Base-by-base conservation (phyloP, 1,284 basidiomycete species). In the Ceratobasidium sp. region DNA sequence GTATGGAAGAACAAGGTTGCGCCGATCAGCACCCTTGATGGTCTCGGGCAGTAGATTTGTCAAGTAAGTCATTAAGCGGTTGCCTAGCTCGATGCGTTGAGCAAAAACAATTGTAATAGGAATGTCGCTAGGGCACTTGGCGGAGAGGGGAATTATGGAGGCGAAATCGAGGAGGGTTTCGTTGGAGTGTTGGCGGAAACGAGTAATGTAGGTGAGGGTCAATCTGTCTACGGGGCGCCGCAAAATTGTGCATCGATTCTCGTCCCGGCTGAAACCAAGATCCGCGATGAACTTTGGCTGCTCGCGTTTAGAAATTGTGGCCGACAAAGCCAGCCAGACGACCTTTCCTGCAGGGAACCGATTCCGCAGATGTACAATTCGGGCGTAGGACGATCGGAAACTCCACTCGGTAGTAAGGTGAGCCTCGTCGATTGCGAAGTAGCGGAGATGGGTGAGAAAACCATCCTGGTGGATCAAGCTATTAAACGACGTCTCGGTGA, bases 71-170 rank as follows among this genome's bases (percentile, higher is more conserved):
- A 66, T 42, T 13, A 66, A 7, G 5, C 63, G 63, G n/a, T 66
- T 46, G 7, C 63, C 63, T 5, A 20, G 44, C 39, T 66, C 63
- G 63, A 66, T 66, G 9, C 33, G 4, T 9, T 40, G 15, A 13
- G 42, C 39, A 44, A 66, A 66, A 9, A 42, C n/a, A 10, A 66
- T 40, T n/a, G 63, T 66, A 20, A 66, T 66, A 42, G 63, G 63
- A 40, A 66, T 42, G 18, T 46, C 63, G 63, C 5, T 66, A 40
- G 39, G 15, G n/a, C 5, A 4, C 10, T 3, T 13, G 3, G 63
- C 39, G 4, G 39, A 40, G 40, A 46, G 42, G 39, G 63, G 18
- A 44, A 42, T 44, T 9, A 46, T 4, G 15, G 28, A 9, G 7
- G 63, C 18, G 13, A 42, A 42, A 20, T 42, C 39, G 18, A 66